A percentile compares a stretch with the other conserved stretches of the same genome.
Conservation (phyloP, 768 basidiomycete genomes). For the Suillus weaverae region DNA sequence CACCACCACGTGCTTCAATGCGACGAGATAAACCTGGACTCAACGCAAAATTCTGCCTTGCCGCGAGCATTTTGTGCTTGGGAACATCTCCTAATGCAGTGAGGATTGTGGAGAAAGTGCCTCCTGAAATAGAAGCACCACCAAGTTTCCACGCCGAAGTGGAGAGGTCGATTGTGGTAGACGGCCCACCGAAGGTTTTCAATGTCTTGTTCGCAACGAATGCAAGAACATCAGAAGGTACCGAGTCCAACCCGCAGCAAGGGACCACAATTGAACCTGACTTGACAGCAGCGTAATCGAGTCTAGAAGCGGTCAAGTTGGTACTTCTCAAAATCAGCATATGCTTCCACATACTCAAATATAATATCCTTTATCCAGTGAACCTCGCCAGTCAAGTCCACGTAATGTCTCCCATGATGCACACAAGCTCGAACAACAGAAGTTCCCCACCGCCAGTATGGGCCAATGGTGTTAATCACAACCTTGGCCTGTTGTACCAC, state of each 20-base stretch:
- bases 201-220: constrained; percentile 72
- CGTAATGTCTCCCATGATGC: constrained; percentile 73
- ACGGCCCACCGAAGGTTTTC: constrained; percentile 42
- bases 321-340: constrained; percentile 7
- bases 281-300: constrained; percentile 69
- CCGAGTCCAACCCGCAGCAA: constrained; percentile 73
- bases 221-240: constrained; percentile 71
- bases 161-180: constrained; percentile 51
- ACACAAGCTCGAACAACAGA: constrained; percentile 81
- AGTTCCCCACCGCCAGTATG: constrained; percentile 72
- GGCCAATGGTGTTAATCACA: constrained; percentile 77
- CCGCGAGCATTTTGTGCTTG: constrained; percentile 25
- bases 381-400: constrained; percentile 79
- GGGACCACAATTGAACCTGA: constrained; percentile 78
- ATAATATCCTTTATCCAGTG: constrained; percentile 68
- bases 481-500: constrained; percentile 61
- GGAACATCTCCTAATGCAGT: constrained; percentile 35
- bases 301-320: constrained; percentile 41
- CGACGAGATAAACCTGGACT: constrained; percentile 39
- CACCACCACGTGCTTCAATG: background rate
- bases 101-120: constrained; percentile 39
- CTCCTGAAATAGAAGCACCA: constrained; percentile 36
- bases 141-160: constrained; percentile 46
- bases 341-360: constrained; percentile 42
- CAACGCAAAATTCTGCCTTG: constrained; percentile 39